phyloP scores from a whole-genome alignment of 495 filamentous ascomycete species.

The Aspergillus hancockii region DNA sequence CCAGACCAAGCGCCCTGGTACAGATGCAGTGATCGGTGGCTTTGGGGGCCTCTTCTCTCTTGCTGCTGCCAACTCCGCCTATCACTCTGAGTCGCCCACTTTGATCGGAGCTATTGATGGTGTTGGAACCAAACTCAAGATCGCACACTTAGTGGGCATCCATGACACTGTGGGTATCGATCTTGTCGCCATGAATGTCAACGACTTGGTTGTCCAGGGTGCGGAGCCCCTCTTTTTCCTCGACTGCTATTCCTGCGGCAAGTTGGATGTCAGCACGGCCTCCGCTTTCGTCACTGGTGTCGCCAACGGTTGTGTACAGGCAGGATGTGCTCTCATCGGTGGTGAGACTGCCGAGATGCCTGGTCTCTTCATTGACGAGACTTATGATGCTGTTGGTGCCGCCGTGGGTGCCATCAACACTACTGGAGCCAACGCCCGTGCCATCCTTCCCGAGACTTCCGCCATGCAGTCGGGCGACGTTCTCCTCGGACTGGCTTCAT shows the following conservation, averaged over 20 bases:
- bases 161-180: constrained; percentile 94
- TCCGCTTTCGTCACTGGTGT: constrained; percentile 84
- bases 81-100: constrained; percentile 67
- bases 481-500: constrained; percentile 78
- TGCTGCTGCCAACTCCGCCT: constrained; percentile 65
- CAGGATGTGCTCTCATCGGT: constrained; percentile 86
- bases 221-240: constrained; percentile 93
- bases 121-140: constrained; percentile 94
- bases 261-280: constrained; percentile 74
- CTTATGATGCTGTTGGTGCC: constrained; percentile 88
- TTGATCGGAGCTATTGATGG: constrained; percentile 92
- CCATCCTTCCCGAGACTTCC: constrained; percentile 71
- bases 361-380: constrained; percentile 76
- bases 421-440: constrained; percentile 46
- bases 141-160: constrained; percentile 83
- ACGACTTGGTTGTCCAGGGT: constrained; percentile 93
- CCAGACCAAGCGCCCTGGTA: constrained; percentile 78
- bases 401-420: constrained; percentile 79
- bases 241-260: constrained; percentile 91
- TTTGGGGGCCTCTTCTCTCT: constrained; percentile 92
- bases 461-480: constrained; percentile 81
- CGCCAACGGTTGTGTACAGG: constrained; percentile 76
- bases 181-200: constrained; percentile 98
- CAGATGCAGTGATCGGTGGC: constrained; percentile 88
- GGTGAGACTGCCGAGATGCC: constrained; percentile 99